Conservation (phyloP, 2,329 filamentous ascomycete genomes). For the Tolypocladium paradoxum region DNA sequence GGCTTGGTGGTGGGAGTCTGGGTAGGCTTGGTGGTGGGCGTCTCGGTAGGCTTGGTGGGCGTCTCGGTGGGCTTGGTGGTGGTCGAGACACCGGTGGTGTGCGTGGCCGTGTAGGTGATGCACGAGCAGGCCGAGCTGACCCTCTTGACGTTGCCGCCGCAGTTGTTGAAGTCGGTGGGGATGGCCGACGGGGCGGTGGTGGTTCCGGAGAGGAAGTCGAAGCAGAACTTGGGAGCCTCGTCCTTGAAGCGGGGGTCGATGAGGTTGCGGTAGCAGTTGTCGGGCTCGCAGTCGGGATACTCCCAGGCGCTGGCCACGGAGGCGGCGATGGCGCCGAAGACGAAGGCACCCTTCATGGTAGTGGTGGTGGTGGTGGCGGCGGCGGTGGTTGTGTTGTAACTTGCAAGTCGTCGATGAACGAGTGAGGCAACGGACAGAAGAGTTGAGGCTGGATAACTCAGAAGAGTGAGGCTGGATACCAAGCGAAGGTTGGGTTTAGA, state of each 20-base stretch:
- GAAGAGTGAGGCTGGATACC: background rate
- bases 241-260: constrained; percentile 19
- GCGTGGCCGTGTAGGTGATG: constrained; percentile 23
- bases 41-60: constrained; percentile 4
- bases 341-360: constrained; percentile 22
- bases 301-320: constrained; percentile 14
- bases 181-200: constrained; percentile 16
- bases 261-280: constrained; percentile 26
- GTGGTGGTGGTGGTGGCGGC: too few relatives aligned
- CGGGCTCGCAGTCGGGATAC: constrained; percentile 18
- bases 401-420: background rate
- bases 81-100: constrained; percentile 6
- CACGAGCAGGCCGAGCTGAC: constrained; percentile 26
- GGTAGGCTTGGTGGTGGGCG: background rate
- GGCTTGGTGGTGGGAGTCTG: constrained; percentile 1
- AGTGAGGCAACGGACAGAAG: background rate
- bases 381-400: too few relatives aligned
- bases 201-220: constrained; percentile 18
- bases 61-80: constrained; percentile 2
- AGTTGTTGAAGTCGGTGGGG: constrained; percentile 21
- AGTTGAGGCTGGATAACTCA: background rate
- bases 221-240: constrained; percentile 20
- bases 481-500: background rate
- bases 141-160: constrained; percentile 6
- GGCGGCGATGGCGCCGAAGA: constrained; percentile 21